A percentile compares a stretch with the other conserved stretches of the same genome.
Evolutionary conservation across 2,329 filamentous ascomycete genomes (phyloP).

Genomic region (Phaeosphaeria sp.): DNA sequence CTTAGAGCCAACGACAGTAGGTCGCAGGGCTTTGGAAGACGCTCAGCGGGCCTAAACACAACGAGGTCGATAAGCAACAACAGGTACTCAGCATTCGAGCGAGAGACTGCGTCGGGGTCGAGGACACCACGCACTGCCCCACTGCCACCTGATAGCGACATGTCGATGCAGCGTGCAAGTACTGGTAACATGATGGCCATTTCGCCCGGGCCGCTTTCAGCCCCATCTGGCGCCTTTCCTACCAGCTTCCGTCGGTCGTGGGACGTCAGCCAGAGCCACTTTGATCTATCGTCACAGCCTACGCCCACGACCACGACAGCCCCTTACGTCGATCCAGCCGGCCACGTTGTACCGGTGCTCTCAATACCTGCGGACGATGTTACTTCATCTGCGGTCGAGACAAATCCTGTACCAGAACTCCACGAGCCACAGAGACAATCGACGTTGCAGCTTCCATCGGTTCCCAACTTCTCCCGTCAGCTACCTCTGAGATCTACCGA

Average conservation of each 20-base stretch:
- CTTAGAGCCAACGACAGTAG: constrained; percentile 44
- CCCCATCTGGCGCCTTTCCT: constrained; percentile 46
- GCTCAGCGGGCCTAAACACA: constrained; percentile 40
- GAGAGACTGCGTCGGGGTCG: constrained; percentile 35
- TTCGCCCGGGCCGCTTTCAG: constrained; percentile 51
- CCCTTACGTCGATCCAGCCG: constrained; percentile 47
- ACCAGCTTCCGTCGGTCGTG: constrained; percentile 50
- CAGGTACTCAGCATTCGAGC: constrained; percentile 42
- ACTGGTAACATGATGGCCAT: constrained; percentile 50
- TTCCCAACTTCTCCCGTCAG: constrained; percentile 50
- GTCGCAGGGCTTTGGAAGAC: constrained; percentile 39
- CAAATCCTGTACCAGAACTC: constrained; percentile 4
- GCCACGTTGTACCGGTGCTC: constrained; percentile 45
- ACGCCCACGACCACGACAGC: constrained; percentile 31
- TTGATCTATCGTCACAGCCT: constrained; percentile 38
- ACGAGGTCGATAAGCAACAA: constrained; percentile 31
- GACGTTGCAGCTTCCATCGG: constrained; percentile 19
- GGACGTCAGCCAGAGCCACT: constrained; percentile 46
- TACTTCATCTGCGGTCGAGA: constrained; percentile 9
- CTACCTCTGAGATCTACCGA: constrained; percentile 36
- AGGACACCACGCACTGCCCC: constrained; percentile 48
- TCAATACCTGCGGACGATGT: constrained; percentile 37
- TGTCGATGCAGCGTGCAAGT: constrained; percentile 51
- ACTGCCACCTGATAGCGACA: constrained; percentile 57
- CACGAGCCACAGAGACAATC: constrained; percentile 22